Percentiles rank a stretch among this genome's conserved stretches.
These are phyloP conservation scores for Xerocomus amazonicus DNA, from an alignment of 1,284 basidiomycete species.

Conservation along the genomic window DNA sequence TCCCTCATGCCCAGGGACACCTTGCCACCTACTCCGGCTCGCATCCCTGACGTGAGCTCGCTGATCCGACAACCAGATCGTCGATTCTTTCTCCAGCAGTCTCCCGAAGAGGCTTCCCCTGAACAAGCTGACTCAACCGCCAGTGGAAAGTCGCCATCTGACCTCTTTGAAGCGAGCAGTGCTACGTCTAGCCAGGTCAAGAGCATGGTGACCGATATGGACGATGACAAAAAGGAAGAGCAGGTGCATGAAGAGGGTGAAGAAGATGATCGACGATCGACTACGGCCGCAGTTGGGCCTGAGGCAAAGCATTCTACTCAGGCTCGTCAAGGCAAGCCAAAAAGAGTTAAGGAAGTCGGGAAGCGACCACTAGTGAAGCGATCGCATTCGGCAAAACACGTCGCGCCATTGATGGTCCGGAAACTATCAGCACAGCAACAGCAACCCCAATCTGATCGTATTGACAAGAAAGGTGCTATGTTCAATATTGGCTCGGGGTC, in stretches of 20 bases:
- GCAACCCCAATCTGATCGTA: constrained; percentile 12
- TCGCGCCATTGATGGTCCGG: constrained; percentile 27
- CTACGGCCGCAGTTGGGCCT: constrained; percentile 9
- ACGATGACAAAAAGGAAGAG: constrained; percentile 15
- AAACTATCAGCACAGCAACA: constrained; percentile 20
- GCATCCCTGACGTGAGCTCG: constrained; percentile 23
- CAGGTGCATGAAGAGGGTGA: constrained; percentile 12
- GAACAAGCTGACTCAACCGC: constrained; percentile 32
- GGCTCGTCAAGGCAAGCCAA: constrained; percentile 25
- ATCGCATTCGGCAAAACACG: constrained; percentile 30
- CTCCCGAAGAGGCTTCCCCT: constrained; percentile 39
- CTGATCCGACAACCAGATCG: constrained; percentile 31
- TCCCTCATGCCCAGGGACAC: constrained; percentile 3
- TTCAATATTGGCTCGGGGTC: constrained; percentile 60
- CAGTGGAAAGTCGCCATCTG: constrained; percentile 31
- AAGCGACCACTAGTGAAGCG: constrained; percentile 27
- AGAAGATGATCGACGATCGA: constrained; percentile 27
- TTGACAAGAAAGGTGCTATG: constrained; percentile 33
- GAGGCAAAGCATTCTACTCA: constrained; percentile 8
- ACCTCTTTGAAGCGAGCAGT: constrained; percentile 36
- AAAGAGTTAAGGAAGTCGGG: constrained; percentile 32
- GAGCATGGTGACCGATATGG: constrained; percentile 22
- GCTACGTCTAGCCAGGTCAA: constrained; percentile 39
- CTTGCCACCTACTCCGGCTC: constrained; percentile 8
- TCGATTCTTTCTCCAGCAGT: constrained; percentile 44